Percentiles rank a stretch among this genome's conserved stretches.
phyloP scores from a whole-genome alignment of 768 basidiomycete genomes.

The Coprinellus micaceus region DNA sequence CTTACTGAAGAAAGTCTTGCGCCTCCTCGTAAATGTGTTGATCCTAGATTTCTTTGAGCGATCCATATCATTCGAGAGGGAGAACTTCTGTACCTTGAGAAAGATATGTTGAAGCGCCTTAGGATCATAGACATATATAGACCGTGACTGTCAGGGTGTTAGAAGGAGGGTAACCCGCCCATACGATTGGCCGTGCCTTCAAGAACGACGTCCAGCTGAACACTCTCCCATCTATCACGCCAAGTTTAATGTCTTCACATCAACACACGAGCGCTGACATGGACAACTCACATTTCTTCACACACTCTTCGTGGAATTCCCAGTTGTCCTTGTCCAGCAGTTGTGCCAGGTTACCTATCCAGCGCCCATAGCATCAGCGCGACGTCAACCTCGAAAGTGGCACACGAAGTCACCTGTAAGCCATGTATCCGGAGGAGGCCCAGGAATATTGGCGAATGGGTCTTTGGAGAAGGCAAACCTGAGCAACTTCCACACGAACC shows the following conservation, averaged over 20 bases:
- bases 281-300: not conserved
- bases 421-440: constrained; percentile 32
- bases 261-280: not conserved
- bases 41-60: constrained; percentile 23
- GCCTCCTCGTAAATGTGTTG: constrained; percentile 22
- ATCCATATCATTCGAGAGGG: no score
- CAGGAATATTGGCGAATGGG: constrained; percentile 34
- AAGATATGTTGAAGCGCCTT: constrained; percentile 43
- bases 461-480: constrained; percentile 8
- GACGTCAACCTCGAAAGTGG: not conserved
- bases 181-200: not conserved
- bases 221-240: constrained; percentile 28
- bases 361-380: not conserved
- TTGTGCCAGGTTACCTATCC: not conserved
- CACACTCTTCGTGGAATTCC: not conserved
- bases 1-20: constrained; percentile 8
- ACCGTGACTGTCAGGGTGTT: not conserved
- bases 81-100: constrained; percentile 35
- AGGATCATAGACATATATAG: constrained; percentile 42
- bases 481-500: constrained; percentile 12
- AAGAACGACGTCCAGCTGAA: constrained; percentile 3
- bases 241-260: not conserved
- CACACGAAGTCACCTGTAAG: constrained; percentile 29
- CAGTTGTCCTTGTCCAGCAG: not conserved
- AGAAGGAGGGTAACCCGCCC: not conserved